Percentiles rank a stretch among this genome's conserved stretches.
These are phyloP conservation scores for Oenanthe javanica DNA, from an alignment of 140 eudicot species.

Conservation along the genomic window DNA sequence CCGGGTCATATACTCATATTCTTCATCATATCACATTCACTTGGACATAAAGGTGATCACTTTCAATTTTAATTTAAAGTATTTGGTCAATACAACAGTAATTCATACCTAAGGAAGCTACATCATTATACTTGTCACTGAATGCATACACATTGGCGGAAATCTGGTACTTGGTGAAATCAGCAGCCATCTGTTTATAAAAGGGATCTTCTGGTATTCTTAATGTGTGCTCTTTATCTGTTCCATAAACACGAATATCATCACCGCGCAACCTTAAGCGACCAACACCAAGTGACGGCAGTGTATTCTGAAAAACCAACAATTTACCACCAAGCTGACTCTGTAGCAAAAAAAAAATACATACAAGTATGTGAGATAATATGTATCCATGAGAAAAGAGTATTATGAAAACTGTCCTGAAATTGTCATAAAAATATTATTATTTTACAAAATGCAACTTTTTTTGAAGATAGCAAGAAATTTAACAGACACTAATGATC, in stretches of 20 bases:
- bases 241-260: constrained; percentile 89
- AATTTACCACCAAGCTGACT: constrained; percentile 96
- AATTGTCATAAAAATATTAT: neutral
- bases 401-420: neutral
- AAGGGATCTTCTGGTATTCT: constrained; percentile 96
- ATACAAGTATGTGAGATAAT: neutral
- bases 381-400: neutral
- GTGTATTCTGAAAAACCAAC: constrained; percentile 83
- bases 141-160: constrained; percentile 89
- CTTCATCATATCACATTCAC: neutral
- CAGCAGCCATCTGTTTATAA: constrained; percentile 99
- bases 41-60: neutral
- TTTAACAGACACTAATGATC: neutral
- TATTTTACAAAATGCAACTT: neutral
- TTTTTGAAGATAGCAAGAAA: neutral
- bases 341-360: constrained; percentile 29
- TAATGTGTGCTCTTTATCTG: constrained; percentile 79
- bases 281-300: constrained; percentile 94
- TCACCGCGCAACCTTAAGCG: constrained; percentile 95
- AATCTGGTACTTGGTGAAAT: constrained; percentile 83
- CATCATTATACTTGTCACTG: constrained; percentile 91
- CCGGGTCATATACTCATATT: neutral
- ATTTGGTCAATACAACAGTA: neutral
- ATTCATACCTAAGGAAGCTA: constrained; percentile 81
- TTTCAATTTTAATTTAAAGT: neutral